Evolutionary conservation across 768 basidiomycete species (phyloP).

Genomic region (Rhizopogon vesiculosus): DNA sequence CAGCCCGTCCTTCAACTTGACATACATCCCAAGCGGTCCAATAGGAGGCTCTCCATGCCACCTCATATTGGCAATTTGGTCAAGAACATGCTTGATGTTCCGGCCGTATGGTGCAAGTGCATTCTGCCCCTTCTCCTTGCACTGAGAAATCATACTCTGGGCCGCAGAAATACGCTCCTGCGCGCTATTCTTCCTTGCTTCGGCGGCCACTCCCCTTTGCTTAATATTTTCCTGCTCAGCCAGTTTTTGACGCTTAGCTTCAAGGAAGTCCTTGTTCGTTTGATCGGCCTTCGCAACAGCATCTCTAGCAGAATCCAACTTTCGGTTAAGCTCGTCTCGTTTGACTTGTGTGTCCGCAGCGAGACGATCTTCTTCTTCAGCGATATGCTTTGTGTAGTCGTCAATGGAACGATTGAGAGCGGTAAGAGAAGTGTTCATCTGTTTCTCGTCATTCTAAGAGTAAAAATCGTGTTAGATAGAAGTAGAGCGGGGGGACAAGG

Average conservation of each 20-base stretch:
- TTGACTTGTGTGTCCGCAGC: slow-evolving; percentile 56
- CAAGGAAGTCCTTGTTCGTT: slow-evolving; percentile 22
- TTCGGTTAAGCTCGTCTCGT: slow-evolving; percentile 50
- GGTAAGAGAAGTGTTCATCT: slow-evolving; percentile 41
- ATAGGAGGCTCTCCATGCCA: slow-evolving; percentile 69
- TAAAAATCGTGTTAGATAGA: slow-evolving; percentile 3
- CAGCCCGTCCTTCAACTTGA: slow-evolving; percentile 63
- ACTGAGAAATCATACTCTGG: slow-evolving; percentile 45
- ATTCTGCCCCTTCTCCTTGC: slow-evolving; percentile 50
- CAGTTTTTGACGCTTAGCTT: slow-evolving; percentile 29
- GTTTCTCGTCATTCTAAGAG: slow-evolving; percentile 43
- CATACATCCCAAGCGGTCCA: slow-evolving; percentile 76
- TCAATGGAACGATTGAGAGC: slow-evolving; percentile 27
- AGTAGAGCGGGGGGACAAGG: slow-evolving; percentile 9
- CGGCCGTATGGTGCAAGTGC: slow-evolving; percentile 57
- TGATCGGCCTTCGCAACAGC: slow-evolving; percentile 36
- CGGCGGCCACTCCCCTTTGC: slow-evolving; percentile 31
- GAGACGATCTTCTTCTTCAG: slow-evolving; percentile 47
- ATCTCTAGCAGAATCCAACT: slow-evolving; percentile 43
- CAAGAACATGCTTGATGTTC: slow-evolving; percentile 54
- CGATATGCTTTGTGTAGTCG: slow-evolving; percentile 42
- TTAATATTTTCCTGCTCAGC: slow-evolving; percentile 26
- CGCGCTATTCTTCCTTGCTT: slow-evolving; percentile 27
- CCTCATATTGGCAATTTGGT: slow-evolving; percentile 40
- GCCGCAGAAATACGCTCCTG: slow-evolving; percentile 39